Percentiles rank a stretch among this genome's conserved stretches.
Conservation (phyloP, 108 stramenopile species). For the Conticribra weissflogii region DNA sequence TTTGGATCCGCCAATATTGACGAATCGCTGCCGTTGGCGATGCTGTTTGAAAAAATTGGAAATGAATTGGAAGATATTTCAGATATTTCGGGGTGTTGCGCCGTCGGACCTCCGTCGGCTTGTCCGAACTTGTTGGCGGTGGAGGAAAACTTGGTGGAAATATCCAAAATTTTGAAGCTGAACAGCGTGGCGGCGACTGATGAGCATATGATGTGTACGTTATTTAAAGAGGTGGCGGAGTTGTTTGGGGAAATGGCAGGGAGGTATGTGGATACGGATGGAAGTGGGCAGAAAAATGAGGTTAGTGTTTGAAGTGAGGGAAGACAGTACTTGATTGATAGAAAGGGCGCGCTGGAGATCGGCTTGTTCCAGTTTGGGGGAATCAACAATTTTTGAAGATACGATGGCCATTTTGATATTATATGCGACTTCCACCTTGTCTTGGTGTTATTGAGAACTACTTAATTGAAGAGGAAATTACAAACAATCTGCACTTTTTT, state of each 20-base stretch:
- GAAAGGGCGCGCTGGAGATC: too few relatives aligned
- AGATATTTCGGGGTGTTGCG: slow-evolving; percentile 39
- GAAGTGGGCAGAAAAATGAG: slow-evolving; percentile 34
- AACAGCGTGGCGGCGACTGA: slow-evolving; percentile 53
- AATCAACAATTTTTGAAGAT: too few relatives aligned
- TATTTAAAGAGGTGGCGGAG: slow-evolving; percentile 55
- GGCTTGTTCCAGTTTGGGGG: too few relatives aligned
- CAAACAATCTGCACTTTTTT: background rate
- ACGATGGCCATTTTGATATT: too few relatives aligned
- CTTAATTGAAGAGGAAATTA: background rate
- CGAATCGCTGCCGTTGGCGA: slow-evolving; percentile 39
- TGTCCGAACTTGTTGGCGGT: slow-evolving; percentile 46
- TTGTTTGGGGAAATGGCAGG: slow-evolving; percentile 52
- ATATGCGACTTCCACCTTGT: too few relatives aligned
- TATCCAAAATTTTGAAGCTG: slow-evolving; percentile 52
- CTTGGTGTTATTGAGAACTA: too few relatives aligned
- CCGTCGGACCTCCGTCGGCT: slow-evolving; percentile 46
- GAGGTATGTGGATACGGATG: slow-evolving; percentile 39
- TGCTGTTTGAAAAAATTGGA: slow-evolving; percentile 44
- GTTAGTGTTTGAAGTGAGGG: slow-evolving; percentile 44
- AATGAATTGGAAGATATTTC: slow-evolving; percentile 46
- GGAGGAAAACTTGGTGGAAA: slow-evolving; percentile 37
- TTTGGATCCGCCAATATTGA: slow-evolving; percentile 53
- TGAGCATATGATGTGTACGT: slow-evolving; percentile 55
- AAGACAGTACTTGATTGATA: background rate